These are phyloP conservation scores for Herpetospermum pedunculosum DNA, from an alignment of 306 rosid species.

Conservation along the genomic window DNA sequence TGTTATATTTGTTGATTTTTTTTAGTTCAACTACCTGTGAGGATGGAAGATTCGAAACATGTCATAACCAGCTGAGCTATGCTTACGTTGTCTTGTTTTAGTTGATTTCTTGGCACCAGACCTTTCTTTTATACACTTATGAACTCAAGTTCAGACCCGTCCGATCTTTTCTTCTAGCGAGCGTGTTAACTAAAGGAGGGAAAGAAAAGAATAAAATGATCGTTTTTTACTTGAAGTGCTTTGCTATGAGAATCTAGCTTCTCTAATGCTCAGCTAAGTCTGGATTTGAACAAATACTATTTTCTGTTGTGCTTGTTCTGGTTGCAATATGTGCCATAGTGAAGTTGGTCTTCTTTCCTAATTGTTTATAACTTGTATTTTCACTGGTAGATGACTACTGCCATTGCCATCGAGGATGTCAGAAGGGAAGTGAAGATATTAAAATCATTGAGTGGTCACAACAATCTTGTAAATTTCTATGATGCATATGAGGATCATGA, in stretches of 20 bases:
- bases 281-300: neutral
- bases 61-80: no score
- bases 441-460: conserved; percentile 75
- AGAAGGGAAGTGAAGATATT: conserved; percentile 91
- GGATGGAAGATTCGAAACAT: no score
- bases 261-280: neutral
- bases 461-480: conserved; percentile 59
- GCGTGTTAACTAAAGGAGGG: neutral
- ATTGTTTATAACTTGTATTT: neutral
- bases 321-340: neutral
- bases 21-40: no score
- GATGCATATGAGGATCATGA: conserved; percentile 84
- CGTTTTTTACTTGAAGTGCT: neutral
- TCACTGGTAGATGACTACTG: conserved; percentile 76
- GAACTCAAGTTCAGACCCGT: neutral
- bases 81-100: no score
- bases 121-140: neutral
- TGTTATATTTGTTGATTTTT: no score
- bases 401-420: conserved; percentile 89
- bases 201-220: neutral
- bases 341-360: neutral
- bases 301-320: neutral
- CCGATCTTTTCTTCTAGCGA: neutral
- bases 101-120: neutral
- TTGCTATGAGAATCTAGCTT: neutral